Evolutionary conservation across 2,329 filamentous ascomycete genomes (phyloP), one percentile per base, ranked within the genome.

Genomic region (Arthroderma sp.): DNA sequence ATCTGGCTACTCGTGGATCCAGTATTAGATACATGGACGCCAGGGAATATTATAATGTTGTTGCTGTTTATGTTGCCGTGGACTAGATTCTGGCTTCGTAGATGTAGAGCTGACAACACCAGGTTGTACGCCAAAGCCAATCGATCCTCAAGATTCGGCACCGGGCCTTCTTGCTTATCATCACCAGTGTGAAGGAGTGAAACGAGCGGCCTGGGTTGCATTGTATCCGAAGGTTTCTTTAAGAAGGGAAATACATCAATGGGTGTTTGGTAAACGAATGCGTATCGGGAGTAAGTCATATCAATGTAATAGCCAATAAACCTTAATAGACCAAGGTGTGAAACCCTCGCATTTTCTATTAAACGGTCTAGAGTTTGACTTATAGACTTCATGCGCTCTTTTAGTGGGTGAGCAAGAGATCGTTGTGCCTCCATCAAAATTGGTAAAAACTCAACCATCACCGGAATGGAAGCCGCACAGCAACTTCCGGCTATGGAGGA

Each of bases 31-130:
- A 67, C 60, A 68, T 73, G 61, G 67, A 63, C 51, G 3, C 67
- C 71, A 1, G 68, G 75, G 56, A 83, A 80, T 33, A 85, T 79
- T 15, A 85, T 70, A 28, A 85, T 75, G 63, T 83, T 85, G 66
- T 77, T 81, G 70, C 81, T 84, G 67, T 83, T 84, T 63, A 85
- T 78, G 62, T 84, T 81, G 54, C 81, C 79, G 68, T 85, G 82
- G 5, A 79, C 74, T 17, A 81, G 70, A 41, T 79, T 77, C 59
- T 79, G 76, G 39, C 75, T 76, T 67, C 83, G 77, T 33, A 85
- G 68, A 57, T 80, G 78, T 60, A 79, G 74, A 23, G 82, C 74
- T 1, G 80, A 79, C 60, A 80, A 73, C 21, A 78, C 74, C 19
- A 85, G 71, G 51, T 81, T 81, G 59, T 82, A 77, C 3, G 81